Percentiles rank a stretch among this genome's conserved stretches.
These are phyloP conservation scores for Metschnikowia orientalis DNA, from an alignment of 805 yeast species.

Conservation along the genomic window DNA sequence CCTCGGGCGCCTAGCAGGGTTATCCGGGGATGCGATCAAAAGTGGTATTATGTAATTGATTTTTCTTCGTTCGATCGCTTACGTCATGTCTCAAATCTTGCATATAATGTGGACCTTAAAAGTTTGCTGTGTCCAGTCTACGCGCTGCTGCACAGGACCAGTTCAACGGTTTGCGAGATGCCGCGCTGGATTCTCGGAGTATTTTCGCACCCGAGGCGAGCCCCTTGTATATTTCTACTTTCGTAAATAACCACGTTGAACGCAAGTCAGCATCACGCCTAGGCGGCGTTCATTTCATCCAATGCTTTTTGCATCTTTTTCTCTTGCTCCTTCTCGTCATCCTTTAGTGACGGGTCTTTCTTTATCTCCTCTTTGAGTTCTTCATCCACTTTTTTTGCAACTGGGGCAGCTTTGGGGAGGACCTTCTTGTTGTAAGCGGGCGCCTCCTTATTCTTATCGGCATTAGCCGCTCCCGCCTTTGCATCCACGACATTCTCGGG, in stretches of 20 bases:
- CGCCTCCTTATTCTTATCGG: conserved; percentile 5
- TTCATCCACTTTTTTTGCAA: conserved; percentile 32
- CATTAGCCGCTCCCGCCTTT: conserved; percentile 8
- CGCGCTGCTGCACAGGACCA: too few species aligned
- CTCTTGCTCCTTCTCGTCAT: conserved; percentile 23
- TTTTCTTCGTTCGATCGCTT: conserved; percentile 11
- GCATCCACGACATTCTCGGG: conserved; percentile 8
- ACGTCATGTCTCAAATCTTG: conserved; percentile 14
- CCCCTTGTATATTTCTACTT: not conserved
- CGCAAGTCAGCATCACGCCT: too few species aligned
- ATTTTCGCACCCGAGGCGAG: too few species aligned
- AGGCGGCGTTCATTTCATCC: conserved; percentile 12
- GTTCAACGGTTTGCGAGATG: too few species aligned
- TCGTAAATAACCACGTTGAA: too few species aligned
- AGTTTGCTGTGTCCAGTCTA: too few species aligned
- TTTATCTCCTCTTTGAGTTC: conserved; percentile 32
- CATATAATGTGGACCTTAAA: too few species aligned
- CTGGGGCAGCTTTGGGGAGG: conserved; percentile 41
- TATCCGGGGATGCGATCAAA: too few species aligned
- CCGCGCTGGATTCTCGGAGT: too few species aligned
- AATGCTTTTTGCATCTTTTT: conserved; percentile 23
- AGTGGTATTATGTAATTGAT: not conserved
- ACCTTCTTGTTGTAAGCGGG: conserved; percentile 26
- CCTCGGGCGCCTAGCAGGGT: conserved; percentile 1
- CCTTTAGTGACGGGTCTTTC: conserved; percentile 32